Percentiles rank a stretch among this genome's conserved stretches.
Conservation (phyloP, 2,329 filamentous ascomycete species). For the Elsinoe perseae region DNA sequence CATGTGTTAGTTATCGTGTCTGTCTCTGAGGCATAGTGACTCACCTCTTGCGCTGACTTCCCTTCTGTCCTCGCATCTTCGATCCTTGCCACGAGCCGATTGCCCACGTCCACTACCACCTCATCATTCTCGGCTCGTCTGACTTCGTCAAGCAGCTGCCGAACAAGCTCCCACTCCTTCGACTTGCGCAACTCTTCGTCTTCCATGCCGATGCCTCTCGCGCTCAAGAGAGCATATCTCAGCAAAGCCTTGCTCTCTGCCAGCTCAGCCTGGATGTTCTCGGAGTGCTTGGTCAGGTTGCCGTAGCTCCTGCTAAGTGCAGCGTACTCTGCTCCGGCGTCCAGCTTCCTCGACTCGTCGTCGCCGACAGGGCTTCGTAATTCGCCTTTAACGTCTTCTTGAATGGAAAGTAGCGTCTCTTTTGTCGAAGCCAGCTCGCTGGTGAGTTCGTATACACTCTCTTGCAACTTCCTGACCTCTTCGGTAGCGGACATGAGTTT, state of each 20-base stretch:
- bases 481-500: constrained; percentile 18
- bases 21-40: background rate
- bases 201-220: constrained; percentile 17
- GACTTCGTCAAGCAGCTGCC: constrained; percentile 20
- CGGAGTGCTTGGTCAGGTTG: constrained; percentile 21
- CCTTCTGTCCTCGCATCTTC: constrained; percentile 17
- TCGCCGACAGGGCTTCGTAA: constrained; percentile 15
- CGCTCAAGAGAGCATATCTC: constrained; percentile 21
- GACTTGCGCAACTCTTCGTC: constrained; percentile 18
- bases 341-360: constrained; percentile 14
- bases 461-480: constrained; percentile 28
- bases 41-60: constrained; percentile 16
- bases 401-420: constrained; percentile 17
- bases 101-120: constrained; percentile 16
- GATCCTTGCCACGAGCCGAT: constrained; percentile 18
- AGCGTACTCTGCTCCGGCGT: constrained; percentile 18
- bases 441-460: constrained; percentile 19
- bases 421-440: constrained; percentile 21
- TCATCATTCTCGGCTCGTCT: constrained; percentile 17
- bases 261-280: constrained; percentile 21
- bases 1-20: background rate
- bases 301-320: constrained; percentile 18
- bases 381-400: background rate
- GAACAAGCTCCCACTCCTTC: constrained; percentile 22
- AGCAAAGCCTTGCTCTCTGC: constrained; percentile 22